phyloP scores from a whole-genome alignment of 345 rosid genomes.

The Lepidium africanum region DNA sequence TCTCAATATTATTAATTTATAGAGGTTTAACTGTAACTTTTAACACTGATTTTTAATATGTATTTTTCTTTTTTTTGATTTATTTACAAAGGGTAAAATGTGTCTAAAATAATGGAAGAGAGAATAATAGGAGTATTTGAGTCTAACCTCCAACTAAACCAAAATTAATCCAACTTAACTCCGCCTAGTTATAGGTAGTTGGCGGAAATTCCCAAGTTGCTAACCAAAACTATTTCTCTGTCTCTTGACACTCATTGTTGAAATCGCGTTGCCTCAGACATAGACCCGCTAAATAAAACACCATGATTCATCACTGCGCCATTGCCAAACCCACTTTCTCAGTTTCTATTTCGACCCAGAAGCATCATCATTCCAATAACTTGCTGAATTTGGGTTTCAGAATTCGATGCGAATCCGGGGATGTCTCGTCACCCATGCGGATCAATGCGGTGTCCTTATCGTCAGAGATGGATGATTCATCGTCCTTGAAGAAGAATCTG shows the following conservation, averaged over 20 bases:
- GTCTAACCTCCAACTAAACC: no score
- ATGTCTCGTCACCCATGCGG: constrained; percentile 11
- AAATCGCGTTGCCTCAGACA: constrained; percentile 3
- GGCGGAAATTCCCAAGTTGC: constrained; percentile 21
- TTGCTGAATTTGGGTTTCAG: not conserved
- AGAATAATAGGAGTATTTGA: no score
- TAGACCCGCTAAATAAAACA: not conserved
- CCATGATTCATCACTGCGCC: constrained; percentile 31
- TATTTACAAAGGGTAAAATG: no score
- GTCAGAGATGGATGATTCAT: constrained; percentile 11
- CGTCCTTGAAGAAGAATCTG: constrained; percentile 19
- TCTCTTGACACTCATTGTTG: not conserved
- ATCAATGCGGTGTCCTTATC: constrained; percentile 15
- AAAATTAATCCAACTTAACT: no score
- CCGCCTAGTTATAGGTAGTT: not conserved
- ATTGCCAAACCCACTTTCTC: constrained; percentile 47
- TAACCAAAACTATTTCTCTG: not conserved
- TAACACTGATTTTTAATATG: no score
- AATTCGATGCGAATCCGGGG: constrained; percentile 40
- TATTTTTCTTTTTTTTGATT: no score
- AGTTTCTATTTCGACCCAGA: constrained; percentile 28
- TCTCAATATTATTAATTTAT: no score
- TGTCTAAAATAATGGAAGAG: no score
- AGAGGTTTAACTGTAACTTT: no score
- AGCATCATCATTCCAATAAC: constrained; percentile 2